Conservation (phyloP, 805 yeast genomes). For the Nakazawaea pomicola region DNA sequence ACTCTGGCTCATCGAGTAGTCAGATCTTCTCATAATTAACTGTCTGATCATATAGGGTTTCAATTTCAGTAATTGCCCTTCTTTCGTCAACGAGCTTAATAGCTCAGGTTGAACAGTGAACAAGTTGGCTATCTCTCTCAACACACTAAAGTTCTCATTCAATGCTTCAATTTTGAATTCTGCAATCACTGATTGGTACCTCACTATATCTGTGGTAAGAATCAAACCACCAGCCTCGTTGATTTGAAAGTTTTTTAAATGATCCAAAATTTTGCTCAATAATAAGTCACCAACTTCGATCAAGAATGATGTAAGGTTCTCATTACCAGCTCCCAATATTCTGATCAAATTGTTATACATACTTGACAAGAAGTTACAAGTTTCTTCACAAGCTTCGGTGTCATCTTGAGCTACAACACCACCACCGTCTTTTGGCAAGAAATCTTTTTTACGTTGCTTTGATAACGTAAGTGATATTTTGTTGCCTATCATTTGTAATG, state of each 20-base stretch:
- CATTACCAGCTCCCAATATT: conserved; percentile 20
- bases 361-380: conserved; percentile 49
- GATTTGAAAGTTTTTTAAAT: conserved; percentile 70
- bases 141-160: conserved; percentile 57
- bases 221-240: conserved; percentile 79
- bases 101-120: conserved; percentile 82
- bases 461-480: conserved; percentile 47
- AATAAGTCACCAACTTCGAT: conserved; percentile 54
- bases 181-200: conserved; percentile 65
- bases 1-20: conserved; percentile 52
- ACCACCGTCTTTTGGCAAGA: conserved; percentile 35
- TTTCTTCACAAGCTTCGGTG: conserved; percentile 65
- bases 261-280: conserved; percentile 56
- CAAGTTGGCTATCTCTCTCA: conserved; percentile 78
- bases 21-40: conserved; percentile 65
- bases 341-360: conserved; percentile 15
- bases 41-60: conserved; percentile 58
- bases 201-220: conserved; percentile 75
- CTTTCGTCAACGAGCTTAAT: conserved; percentile 71
- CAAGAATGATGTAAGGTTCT: conserved; percentile 47
- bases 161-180: conserved; percentile 61
- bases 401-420: conserved; percentile 34
- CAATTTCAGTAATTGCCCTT: conserved; percentile 68
- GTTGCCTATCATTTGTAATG: conserved; percentile 46
- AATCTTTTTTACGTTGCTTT: conserved; percentile 75